Evolutionary conservation across 768 basidiomycete genomes (phyloP).

Genomic region (Cystofilobasidium bisporidii): DNA sequence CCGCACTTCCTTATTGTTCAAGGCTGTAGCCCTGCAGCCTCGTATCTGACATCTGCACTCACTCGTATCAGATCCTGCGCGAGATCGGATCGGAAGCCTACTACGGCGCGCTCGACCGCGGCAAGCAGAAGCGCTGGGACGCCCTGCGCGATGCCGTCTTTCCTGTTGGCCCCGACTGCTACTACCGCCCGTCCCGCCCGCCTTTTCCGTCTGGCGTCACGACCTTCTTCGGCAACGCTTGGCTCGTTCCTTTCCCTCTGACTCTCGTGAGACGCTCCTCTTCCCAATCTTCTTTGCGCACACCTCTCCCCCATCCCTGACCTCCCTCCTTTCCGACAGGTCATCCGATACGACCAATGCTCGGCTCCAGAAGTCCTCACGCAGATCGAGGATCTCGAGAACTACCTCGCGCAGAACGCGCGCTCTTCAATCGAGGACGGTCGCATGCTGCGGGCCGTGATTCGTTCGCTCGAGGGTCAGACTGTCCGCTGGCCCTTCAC

Average conservation of each 20-base stretch:
- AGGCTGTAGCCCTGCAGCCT: no score
- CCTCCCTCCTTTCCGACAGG: slow-evolving; percentile 45
- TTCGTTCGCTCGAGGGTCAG: slow-evolving; percentile 11
- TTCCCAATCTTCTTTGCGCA: no score
- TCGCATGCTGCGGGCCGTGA: slow-evolving; percentile 11
- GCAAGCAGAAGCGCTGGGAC: slow-evolving; percentile 12
- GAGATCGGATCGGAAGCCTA: slow-evolving; percentile 57
- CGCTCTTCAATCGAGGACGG: slow-evolving; percentile 1
- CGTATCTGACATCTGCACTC: no score
- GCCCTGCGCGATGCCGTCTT: not conserved
- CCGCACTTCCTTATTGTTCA: no score
- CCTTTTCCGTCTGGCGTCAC: slow-evolving; percentile 40
- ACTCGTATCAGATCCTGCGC: slow-evolving; percentile 54
- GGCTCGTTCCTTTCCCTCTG: slow-evolving; percentile 72
- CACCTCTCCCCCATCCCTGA: no score
- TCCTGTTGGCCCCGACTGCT: slow-evolving; percentile 59
- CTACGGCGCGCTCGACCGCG: slow-evolving; percentile 45
- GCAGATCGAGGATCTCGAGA: slow-evolving; percentile 46
- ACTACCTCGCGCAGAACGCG: slow-evolving; percentile 18
- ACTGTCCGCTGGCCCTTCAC: slow-evolving; percentile 17
- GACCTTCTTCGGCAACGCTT: slow-evolving; percentile 62
- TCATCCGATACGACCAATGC: slow-evolving; percentile 56
- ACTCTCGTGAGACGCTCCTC: no score
- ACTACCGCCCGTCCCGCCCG: slow-evolving; percentile 45
- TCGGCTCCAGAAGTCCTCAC: slow-evolving; percentile 44